Evolutionary conservation across 768 basidiomycete genomes (phyloP), one percentile per base, ranked within the genome.

Genomic region (Termitomyces sp.): DNA sequence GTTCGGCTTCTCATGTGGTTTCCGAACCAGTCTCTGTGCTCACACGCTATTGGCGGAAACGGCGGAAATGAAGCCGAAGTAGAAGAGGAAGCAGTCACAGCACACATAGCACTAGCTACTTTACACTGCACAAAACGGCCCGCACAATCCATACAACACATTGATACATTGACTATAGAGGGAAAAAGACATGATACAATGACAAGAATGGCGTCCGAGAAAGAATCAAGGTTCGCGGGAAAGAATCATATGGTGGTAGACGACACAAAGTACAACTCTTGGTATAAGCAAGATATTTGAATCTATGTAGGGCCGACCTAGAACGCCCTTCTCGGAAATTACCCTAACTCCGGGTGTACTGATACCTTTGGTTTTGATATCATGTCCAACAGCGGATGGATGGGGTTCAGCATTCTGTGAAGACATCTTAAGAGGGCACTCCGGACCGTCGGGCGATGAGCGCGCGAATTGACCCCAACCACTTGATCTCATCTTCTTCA

Each of bases 401-500:
- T 56, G 60, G 11, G 55, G 63, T 50, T 66, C 66, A 58, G 60
- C 54, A 50, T 59, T 66, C 60, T 59, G 66, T 25, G 63, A 63
- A 46, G 42, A 60, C 55, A 61, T 63, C 11, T 42, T 15, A 42
- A 42, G 40, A 15, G 15, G 83, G 81, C 1, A 83, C 77, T 31
- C 79, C 85, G 8, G 79, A 79, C 65, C 92, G 79, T 57, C 92
- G 80, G 20, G 90, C 89, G 64, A 98, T 89, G 70, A 99, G 81
- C 62, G 94, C 94, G 55, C 94, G 88, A 43, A 98, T 86, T 10
- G 96, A 94, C 55, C 95, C 94, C 51, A 99, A 79, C 97, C 97
- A 99, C 73, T 91, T 92, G 73, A 98, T 96, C 76, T 98, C 97
- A 67, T 98, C 96, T 68, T 98, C 97, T 73, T 99, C 97, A 60